Percentiles rank a stretch among this genome's conserved stretches.
Evolutionary conservation across 805 yeast genomes (phyloP).

Genomic region (Ogataea angusta): DNA sequence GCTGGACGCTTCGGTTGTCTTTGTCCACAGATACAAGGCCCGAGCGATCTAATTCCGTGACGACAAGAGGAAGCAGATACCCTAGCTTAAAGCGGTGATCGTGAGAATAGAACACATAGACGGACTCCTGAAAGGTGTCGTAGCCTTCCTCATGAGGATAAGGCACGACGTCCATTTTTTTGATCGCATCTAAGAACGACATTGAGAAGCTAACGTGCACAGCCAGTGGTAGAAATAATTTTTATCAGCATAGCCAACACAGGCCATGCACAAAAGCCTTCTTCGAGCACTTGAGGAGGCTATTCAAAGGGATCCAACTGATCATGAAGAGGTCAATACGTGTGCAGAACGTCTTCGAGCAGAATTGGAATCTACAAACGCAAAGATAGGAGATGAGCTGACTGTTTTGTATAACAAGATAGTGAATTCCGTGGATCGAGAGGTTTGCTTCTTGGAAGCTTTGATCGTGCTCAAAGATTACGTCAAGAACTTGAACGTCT

Average conservation of each 20-base stretch:
- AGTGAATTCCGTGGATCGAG: slow-evolving; percentile 30
- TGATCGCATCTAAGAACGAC: slow-evolving; percentile 27
- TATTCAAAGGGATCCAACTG: neutral
- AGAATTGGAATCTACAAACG: neutral
- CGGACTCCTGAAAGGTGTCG: slow-evolving; percentile 15
- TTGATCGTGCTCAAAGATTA: slow-evolving; percentile 35
- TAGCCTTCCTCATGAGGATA: slow-evolving; percentile 24
- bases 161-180: slow-evolving; percentile 32
- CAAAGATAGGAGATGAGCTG: slow-evolving; percentile 4
- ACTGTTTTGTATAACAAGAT: slow-evolving; percentile 1
- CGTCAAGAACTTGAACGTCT: slow-evolving; percentile 34
- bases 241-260: slow-evolving; percentile 1
- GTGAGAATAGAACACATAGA: slow-evolving; percentile 37
- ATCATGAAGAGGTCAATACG: neutral
- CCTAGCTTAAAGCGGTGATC: slow-evolving; percentile 37
- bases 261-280: neutral
- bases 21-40: slow-evolving; percentile 29
- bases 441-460: slow-evolving; percentile 38
- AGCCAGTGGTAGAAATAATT: slow-evolving; percentile 1
- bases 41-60: slow-evolving; percentile 24
- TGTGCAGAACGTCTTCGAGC: neutral
- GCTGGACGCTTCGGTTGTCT: slow-evolving; percentile 25
- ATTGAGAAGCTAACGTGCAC: slow-evolving; percentile 6
- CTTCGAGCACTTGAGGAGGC: slow-evolving; percentile 7
- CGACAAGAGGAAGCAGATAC: slow-evolving; percentile 36